Evolutionary conservation across 169 alveolate genomes (phyloP), one percentile per base, ranked within the genome.

Genomic region (Blepharisma undulans): DNA sequence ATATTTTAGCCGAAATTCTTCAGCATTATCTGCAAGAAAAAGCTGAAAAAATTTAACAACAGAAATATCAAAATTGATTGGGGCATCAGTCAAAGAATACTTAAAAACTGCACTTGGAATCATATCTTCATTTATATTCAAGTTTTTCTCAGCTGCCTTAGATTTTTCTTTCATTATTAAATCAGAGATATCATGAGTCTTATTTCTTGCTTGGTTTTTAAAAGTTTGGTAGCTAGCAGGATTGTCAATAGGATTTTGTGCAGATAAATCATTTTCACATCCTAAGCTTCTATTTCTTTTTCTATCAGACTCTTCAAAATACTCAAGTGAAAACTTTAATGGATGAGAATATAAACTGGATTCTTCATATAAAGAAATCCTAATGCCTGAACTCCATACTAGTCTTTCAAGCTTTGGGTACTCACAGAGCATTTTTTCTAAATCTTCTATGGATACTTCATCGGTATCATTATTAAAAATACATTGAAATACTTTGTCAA

Each of bases 21-120:
- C 34, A 84, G 78, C 77, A 25, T 84, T 33, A 59, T 84, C 89
- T 4, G 89, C 33, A 60, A 84, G 60, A 4, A 84, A 84, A 22
- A 34, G 34, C 72, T 84, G 25, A 29, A 84, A 84, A 60, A 60
- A 21, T 10, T 84, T 32, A 16, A 25, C 25, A 48, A 76, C 34
- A 48, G 78, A 34, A 48, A 84, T 32, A 19, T n/a, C 34, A 4
- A 84, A 22, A 14, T 34, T 60, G 7, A 84, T 0, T 48, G 66
- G 66, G 1, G 66, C 66, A 48, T 48, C 66, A 48, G 66, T 48
- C 66, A 48, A 48, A 48, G 66, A 48, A 48, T 48, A 48, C 14
- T 48, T 48, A 48, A 48, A 48, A 48, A 48, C 12, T 48, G 66
- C 7, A 18, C 66, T 48, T 48, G 66, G 66, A 48, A 48, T 48